Evolutionary conservation across 2,329 filamentous ascomycete genomes (phyloP), one percentile per base, ranked within the genome.

Genomic region (Pestalotiopsis sp.): DNA sequence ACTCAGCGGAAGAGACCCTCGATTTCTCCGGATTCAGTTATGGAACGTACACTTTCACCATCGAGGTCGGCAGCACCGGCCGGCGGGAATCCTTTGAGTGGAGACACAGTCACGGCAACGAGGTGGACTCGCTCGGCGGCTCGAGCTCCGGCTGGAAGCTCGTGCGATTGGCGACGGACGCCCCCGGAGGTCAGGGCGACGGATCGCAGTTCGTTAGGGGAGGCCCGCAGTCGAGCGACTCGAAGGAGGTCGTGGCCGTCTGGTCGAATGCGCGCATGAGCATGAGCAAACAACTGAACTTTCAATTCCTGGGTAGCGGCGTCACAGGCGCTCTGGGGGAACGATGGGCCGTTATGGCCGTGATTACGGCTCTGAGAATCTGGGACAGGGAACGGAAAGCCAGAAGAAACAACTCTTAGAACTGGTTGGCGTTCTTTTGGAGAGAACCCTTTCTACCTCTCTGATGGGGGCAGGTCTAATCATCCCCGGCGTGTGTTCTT

Each of bases 11-110:
- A 5, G 59, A 67, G 61, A 13, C 25, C 31, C n/a, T 63, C 4
- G 11, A 56, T 3, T 62, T 71, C 25, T 17, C 31, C 49, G 23
- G 59, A n/a, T 66, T 62, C 61, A 62, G 56, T 2, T 27, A 68
- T 52, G 13, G 39, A 23, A 65, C 61, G 23, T 66, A 68, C 67
- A 52, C 31, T 11, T 73, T 75, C 52, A 41, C 70, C 31, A 59
- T 72, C 41, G 70, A 72, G 17, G 72, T 75, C 4, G 71, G 72
- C 7, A 61, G 52, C 45, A 58, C 68, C 11, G 69, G 70, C 14
- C 69, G 67, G 31, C 61, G 31, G 4, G 76, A 76, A 70, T 31
- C 69, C 31, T 77, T 77, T 68, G 71, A 76, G 69, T 76, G 75
- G 76, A 72, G 74, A 23, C 58, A 61, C 20, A 76, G 71, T 31